Evolutionary conservation across 352 stramenopile species (phyloP), one percentile per base, ranked within the genome.

Genomic region (Thraustochytrium aureum): DNA sequence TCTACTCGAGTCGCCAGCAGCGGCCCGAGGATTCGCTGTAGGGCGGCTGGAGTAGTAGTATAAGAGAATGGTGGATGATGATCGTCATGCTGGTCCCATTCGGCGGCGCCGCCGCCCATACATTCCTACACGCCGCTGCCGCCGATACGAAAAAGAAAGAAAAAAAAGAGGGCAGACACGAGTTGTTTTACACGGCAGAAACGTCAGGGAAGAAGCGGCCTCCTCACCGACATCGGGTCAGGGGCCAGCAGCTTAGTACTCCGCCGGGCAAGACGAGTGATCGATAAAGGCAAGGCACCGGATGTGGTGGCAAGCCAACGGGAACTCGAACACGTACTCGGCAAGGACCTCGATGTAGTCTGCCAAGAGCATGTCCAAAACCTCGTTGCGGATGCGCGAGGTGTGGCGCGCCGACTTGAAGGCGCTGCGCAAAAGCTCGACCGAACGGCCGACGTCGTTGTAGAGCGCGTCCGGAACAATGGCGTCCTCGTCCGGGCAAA

Each of bases 271-370:
- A 10, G 56, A 64, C 10, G 56, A 32, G 35, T 64, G 56, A 14
- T 64, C 56, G 14, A 64, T 7, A n/a, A 64, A 64, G 26, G 56
- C 56, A 26, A 64, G 56, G 56, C 56, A 64, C 10, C 56, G 56
- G 10, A 64, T 10, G 26, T 64, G 26, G 56, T 64, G 56, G 56
- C 56, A 64, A 7, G 56, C 56, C 56, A 39, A 17, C 33, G 56
- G 56, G 35, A 26, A 64, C 56, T 64, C 56, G 35, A 64, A 64
- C 10, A 64, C 56, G n/a, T 26, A 64, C 56, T 64, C 56, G 26
- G 56, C 56, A 10, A 64, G 56, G 10, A 64, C 56, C 56, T 64
- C 56, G 35, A 64, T 64, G 56, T 64, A 64, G 56, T 64, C 56
- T 14, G 56, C 56, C 10, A 64, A 26, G 56, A 64, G 56, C 56